These are phyloP conservation scores for Solanum paucissectum DNA, from an alignment of 257 asterid genomes.

Conservation along the genomic window DNA sequence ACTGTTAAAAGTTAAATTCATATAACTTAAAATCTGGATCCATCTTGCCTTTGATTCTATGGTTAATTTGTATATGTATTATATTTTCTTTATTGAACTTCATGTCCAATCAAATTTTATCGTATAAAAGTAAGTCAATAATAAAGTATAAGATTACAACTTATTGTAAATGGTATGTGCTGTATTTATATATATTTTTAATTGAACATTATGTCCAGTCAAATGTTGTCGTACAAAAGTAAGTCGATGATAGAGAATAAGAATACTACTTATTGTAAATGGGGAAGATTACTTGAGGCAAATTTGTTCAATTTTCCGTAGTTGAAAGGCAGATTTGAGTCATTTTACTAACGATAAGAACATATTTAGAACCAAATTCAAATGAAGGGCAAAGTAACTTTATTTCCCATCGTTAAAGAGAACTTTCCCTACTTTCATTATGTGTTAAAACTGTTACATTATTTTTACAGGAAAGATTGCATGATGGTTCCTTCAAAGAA, in stretches of 20 bases:
- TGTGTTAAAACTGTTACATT: background rate
- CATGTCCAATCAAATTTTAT: background rate
- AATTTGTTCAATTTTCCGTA: too few relatives aligned
- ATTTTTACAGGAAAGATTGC: background rate
- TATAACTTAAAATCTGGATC: background rate
- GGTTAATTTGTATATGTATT: background rate
- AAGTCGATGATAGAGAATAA: too few relatives aligned
- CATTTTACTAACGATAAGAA: background rate
- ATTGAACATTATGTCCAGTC: background rate
- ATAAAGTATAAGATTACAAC: background rate
- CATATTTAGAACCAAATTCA: background rate
- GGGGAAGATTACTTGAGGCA: too few relatives aligned
- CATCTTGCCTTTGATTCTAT: background rate
- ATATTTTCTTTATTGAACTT: background rate
- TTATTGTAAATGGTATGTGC: background rate
- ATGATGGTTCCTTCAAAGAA: background rate
- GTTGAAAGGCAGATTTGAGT: too few relatives aligned
- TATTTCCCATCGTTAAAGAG: background rate
- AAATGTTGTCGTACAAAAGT: too few relatives aligned
- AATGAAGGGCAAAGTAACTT: background rate
- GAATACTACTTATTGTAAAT: too few relatives aligned
- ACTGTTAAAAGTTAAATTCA: background rate
- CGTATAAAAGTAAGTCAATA: background rate
- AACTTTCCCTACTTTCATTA: background rate
- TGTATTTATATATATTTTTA: too few relatives aligned